phyloP scores from a whole-genome alignment of 2,329 filamentous ascomycete species.

The Colletotrichum scovillei region DNA sequence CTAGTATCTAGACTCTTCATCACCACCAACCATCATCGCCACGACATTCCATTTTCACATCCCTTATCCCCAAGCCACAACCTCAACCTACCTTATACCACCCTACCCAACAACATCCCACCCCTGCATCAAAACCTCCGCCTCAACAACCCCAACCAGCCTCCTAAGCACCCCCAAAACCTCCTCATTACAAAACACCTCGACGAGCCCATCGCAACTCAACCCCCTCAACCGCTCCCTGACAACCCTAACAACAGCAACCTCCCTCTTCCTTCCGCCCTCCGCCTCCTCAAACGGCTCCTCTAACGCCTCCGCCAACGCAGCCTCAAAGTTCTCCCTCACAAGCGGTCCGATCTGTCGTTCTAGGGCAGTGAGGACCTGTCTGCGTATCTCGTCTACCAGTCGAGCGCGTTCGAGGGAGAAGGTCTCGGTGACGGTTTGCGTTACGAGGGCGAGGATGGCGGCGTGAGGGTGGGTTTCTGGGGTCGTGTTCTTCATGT shows the following conservation, averaged over 20 bases:
- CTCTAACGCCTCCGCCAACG: neutral
- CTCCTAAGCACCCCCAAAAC: constrained; percentile 10
- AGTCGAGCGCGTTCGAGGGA: constrained; percentile 7
- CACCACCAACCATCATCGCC: too few species aligned
- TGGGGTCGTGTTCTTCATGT: constrained; percentile 2
- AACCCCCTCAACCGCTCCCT: constrained; percentile 22
- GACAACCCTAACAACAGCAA: neutral
- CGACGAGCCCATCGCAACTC: constrained; percentile 2
- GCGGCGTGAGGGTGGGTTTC: neutral
- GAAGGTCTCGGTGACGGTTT: constrained; percentile 9
- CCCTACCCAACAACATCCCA: constrained; percentile 13
- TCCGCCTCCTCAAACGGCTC: neutral
- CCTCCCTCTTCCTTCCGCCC: neutral
- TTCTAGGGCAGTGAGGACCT: neutral
- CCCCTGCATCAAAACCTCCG: neutral
- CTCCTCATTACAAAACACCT: constrained; percentile 28
- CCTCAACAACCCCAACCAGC: neutral
- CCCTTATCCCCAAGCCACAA: too few species aligned
- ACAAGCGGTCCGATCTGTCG: neutral
- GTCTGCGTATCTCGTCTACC: neutral
- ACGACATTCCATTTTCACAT: too few species aligned
- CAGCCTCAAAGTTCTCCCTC: neutral
- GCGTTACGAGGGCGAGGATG: neutral
- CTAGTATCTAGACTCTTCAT: too few species aligned
- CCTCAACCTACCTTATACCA: too few species aligned